Evolutionary conservation across 768 basidiomycete species (phyloP), one percentile per base, ranked within the genome.

Genomic region (Boletus reticuloceps): DNA sequence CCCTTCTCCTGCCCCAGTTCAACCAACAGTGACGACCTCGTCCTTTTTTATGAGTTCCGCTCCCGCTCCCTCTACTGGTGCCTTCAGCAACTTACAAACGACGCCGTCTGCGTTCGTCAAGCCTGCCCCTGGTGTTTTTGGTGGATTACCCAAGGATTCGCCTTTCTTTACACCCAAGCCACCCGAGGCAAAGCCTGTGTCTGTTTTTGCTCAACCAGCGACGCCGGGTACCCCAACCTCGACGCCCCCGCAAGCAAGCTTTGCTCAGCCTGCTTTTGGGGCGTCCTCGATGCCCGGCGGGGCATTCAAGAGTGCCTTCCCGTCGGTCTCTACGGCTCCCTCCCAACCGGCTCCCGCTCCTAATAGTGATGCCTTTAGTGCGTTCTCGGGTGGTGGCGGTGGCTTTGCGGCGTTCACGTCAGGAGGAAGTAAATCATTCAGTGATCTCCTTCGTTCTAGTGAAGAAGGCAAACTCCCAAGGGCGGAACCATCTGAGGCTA

Each of bases 341-440:
- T 16, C 47, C 2, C 53, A 58, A n/a, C 46, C 61, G 16, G 19
- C 52, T 17, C 29, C 69, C 3, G 51, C 39, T 51, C 64, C 46
- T 48, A 64, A 36, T 13, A 34, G 49, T 6, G 50, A 68, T 32
- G 69, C 57, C 6, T 74, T 75, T 51, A 59, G 55, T 34, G 59
- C 66, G 10, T 74, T 68, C 53, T 55, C 68, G 13, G 56, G 75
- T 0, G 47, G 66, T 13, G 63, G 71, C 2, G 73, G 78, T 29
- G 83, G 76, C 3, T 87, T 87, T 60, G 62, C 76, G 34, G 78
- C 82, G 0, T 84, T 84, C 60, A 76, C 79, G 9, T 58, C 62
- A 14, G 77, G 78, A 5, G 55, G 72, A 2, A 71, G 74, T 36
- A 81, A 78, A 59, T 81, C 88, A 1, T 91, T 87, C 59, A 69